Evolutionary conservation across 495 filamentous ascomycete species (phyloP).

Genomic region (Daldinia vernicosa): DNA sequence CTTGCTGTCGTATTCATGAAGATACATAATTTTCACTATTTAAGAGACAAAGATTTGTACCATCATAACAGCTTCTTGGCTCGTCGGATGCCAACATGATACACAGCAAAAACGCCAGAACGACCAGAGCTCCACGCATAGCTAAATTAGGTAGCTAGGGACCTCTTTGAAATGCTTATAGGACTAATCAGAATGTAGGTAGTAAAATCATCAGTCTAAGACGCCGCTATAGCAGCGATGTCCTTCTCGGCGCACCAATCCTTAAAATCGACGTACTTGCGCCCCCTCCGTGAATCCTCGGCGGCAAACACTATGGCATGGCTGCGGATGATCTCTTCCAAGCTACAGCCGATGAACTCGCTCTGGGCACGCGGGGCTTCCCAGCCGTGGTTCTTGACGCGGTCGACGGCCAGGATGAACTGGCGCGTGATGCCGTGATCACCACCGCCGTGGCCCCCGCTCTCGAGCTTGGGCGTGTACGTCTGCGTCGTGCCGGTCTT

Average conservation of each 20-base stretch:
- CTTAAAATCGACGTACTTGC: constrained; percentile 77
- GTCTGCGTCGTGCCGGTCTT: constrained; percentile 60
- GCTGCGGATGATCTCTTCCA: constrained; percentile 85
- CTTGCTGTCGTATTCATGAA: not conserved
- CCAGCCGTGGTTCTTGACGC: constrained; percentile 76
- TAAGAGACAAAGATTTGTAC: not conserved
- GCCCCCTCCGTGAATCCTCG: constrained; percentile 78
- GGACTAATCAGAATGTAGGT: not conserved
- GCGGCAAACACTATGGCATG: constrained; percentile 96
- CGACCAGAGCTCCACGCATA: not conserved
- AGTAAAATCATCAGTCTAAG: not conserved
- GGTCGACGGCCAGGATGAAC: constrained; percentile 82
- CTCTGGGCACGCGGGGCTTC: constrained; percentile 76
- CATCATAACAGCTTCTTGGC: not conserved
- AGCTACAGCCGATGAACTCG: constrained; percentile 76
- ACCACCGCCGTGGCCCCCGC: constrained; percentile 82
- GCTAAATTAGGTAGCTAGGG: not conserved
- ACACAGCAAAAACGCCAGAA: not conserved
- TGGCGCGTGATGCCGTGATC: constrained; percentile 82
- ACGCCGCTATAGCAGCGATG: constrained; percentile 19
- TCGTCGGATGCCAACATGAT: not conserved
- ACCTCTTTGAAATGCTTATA: too few relatives aligned
- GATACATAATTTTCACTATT: not conserved
- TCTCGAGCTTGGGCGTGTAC: constrained; percentile 62
- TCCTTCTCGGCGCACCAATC: constrained; percentile 78